Conservation (phyloP, 805 yeast species). For the Candida orba region DNA sequence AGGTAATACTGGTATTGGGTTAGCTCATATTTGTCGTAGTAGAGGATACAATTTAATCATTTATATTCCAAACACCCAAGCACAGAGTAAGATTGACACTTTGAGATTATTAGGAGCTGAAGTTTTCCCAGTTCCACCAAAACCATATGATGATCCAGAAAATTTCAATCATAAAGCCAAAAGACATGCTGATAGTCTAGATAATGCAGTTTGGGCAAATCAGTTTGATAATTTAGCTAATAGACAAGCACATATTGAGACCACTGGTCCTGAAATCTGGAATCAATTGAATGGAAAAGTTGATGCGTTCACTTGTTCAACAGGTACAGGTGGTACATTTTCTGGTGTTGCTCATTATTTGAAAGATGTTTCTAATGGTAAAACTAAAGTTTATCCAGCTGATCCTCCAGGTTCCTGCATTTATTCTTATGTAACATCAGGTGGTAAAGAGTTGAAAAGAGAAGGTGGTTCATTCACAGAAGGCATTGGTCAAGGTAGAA, state of each 20-base stretch:
- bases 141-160: constrained; percentile 71
- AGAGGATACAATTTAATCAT: constrained; percentile 80
- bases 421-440: constrained; percentile 66
- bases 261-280: constrained; percentile 94
- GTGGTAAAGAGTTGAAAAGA: constrained; percentile 61
- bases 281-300: constrained; percentile 71
- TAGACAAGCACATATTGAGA: constrained; percentile 79
- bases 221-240: constrained; percentile 88
- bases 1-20: constrained; percentile 92
- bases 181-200: constrained; percentile 69
- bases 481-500: constrained; percentile 94
- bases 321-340: constrained; percentile 91
- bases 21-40: constrained; percentile 75
- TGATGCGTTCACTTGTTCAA: constrained; percentile 82
- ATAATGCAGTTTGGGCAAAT: constrained; percentile 87
- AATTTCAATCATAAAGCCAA: constrained; percentile 85
- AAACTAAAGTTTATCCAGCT: constrained; percentile 62
- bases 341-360: constrained; percentile 80
- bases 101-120: constrained; percentile 75
- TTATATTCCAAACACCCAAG: constrained; percentile 88
- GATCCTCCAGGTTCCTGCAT: constrained; percentile 93
- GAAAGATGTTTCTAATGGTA: constrained; percentile 58
- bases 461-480: constrained; percentile 87
- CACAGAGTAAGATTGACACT: constrained; percentile 71
- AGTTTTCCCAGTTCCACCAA: constrained; percentile 85